Conservation (phyloP, 106 monocot species). For the Posidonia australis region DNA sequence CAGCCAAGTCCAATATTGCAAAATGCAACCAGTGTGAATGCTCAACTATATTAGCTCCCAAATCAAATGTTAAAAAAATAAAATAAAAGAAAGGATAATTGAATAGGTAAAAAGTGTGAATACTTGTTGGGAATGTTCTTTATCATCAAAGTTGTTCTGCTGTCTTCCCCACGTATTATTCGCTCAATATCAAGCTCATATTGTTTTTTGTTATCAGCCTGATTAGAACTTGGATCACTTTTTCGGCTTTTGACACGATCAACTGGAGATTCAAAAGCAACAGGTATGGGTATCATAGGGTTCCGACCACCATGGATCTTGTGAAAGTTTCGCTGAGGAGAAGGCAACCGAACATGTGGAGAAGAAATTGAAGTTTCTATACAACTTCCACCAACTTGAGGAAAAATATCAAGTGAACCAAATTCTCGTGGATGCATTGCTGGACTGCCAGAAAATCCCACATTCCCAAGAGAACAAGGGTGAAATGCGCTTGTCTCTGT, state of each 20-base stretch:
- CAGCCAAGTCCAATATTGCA: neutral
- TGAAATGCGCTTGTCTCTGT: constrained; percentile 29
- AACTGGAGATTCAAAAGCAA: constrained; percentile 26
- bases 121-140: constrained; percentile 99
- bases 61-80: neutral
- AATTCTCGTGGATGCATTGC: constrained; percentile 35
- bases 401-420: constrained; percentile 39
- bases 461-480: constrained; percentile 58
- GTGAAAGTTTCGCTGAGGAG: constrained; percentile 51
- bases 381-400: constrained; percentile 30
- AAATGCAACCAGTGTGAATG: neutral
- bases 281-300: constrained; percentile 26
- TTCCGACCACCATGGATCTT: constrained; percentile 58
- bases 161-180: constrained; percentile 69
- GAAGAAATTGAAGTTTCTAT: constrained; percentile 40
- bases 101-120: neutral
- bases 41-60: neutral
- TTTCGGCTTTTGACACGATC: constrained; percentile 58
- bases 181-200: constrained; percentile 86
- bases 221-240: constrained; percentile 35
- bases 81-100: neutral
- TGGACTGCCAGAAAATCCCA: constrained; percentile 46
- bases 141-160: constrained; percentile 89
- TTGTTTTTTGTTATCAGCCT: constrained; percentile 74
- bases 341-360: constrained; percentile 32